Evolutionary conservation across 225 moss, liverwort and hornwort genomes (phyloP).

Genomic region (Marchantia polymorpha): DNA sequence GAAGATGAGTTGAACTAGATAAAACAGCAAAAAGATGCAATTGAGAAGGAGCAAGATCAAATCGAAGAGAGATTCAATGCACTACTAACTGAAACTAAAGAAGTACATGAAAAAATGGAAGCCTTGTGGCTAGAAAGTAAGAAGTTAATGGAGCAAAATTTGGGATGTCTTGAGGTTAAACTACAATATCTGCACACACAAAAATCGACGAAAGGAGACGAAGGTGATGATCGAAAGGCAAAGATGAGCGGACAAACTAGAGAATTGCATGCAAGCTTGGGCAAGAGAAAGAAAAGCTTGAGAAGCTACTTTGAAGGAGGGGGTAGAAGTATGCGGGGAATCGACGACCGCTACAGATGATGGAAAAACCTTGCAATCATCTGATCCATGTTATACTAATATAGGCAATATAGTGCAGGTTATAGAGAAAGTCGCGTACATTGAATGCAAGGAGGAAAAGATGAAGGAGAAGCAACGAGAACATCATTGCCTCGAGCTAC

Average conservation of each 20-base stretch:
- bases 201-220: slow-evolving; percentile 45
- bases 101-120: slow-evolving; percentile 69
- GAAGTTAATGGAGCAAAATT: slow-evolving; percentile 48
- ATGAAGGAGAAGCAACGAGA: slow-evolving; percentile 27
- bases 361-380: slow-evolving; percentile 28
- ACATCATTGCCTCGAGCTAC: slow-evolving; percentile 62
- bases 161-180: slow-evolving; percentile 62
- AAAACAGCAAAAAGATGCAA: slow-evolving; percentile 58
- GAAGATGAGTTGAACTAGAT: slow-evolving; percentile 47
- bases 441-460: slow-evolving; percentile 34
- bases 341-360: not conserved
- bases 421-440: slow-evolving; percentile 41
- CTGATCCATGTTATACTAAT: slow-evolving; percentile 43
- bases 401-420: slow-evolving; percentile 28
- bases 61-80: slow-evolving; percentile 56
- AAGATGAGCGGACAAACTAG: slow-evolving; percentile 56
- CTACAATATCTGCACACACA: slow-evolving; percentile 52
- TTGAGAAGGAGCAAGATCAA: slow-evolving; percentile 56
- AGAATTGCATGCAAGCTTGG: slow-evolving; percentile 59
- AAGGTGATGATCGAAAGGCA: slow-evolving; percentile 50
- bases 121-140: slow-evolving; percentile 65
- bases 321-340: slow-evolving; percentile 40
- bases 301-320: slow-evolving; percentile 47
- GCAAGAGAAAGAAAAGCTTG: slow-evolving; percentile 50
- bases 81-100: slow-evolving; percentile 50